phyloP scores from a whole-genome alignment of 441 rosid species.

The Pelargonium cotyledonis region DNA sequence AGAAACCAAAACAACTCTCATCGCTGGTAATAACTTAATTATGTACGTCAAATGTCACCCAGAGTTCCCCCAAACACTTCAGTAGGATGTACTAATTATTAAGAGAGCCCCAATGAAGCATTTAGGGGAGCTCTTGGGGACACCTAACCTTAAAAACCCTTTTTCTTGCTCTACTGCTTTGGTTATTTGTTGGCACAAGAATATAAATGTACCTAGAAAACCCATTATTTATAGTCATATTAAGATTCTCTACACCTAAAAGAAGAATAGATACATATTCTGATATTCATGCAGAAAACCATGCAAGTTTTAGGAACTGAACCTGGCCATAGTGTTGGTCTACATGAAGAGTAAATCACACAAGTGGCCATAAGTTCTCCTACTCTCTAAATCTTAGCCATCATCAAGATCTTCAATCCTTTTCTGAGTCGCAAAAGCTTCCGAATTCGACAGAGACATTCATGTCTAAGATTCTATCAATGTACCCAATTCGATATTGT shows the following conservation, averaged over 20 bases:
- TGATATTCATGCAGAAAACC: neutral
- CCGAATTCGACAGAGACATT: too few species aligned
- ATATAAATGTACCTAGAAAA: neutral
- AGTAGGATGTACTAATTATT: neutral
- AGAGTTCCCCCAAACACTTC: slow-evolving; percentile 5
- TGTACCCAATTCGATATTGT: neutral
- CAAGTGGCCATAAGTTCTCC: neutral
- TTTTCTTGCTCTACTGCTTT: neutral
- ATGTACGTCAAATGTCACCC: neutral
- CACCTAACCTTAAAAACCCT: neutral
- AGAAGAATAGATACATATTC: neutral
- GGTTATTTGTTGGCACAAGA: neutral
- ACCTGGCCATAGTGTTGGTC: too few species aligned
- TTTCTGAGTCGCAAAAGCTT: too few species aligned
- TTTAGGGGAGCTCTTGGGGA: neutral
- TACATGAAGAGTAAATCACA: neutral
- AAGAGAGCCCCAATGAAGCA: neutral
- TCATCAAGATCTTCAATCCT: too few species aligned
- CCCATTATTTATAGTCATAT: neutral
- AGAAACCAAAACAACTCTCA: too few species aligned
- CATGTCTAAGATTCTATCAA: neutral
- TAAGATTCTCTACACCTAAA: neutral
- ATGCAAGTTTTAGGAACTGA: neutral
- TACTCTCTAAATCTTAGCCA: neutral
- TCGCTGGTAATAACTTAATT: too few species aligned